Percentiles rank a stretch among this genome's conserved stretches.
phyloP scores from a whole-genome alignment of 2,329 filamentous ascomycete genomes.

The Pseudogymnoascus pannorum region DNA sequence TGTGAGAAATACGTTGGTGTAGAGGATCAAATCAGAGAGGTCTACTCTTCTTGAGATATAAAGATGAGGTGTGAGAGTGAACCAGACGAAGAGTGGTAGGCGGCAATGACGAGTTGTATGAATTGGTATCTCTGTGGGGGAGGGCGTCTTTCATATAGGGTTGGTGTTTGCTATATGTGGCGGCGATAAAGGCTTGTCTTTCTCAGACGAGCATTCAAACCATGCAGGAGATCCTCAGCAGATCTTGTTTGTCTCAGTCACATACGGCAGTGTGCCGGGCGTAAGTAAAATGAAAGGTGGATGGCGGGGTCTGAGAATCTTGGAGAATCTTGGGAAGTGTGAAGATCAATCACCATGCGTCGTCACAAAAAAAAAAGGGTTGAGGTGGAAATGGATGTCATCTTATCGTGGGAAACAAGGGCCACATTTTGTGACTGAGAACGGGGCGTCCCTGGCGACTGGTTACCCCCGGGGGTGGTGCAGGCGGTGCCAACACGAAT shows the following conservation, averaged over 20 bases:
- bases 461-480: conserved; percentile 1
- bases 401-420: conserved; percentile 2
- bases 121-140: background rate
- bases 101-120: background rate
- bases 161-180: background rate
- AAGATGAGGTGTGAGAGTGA: background rate
- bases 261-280: background rate
- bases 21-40: background rate
- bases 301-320: background rate
- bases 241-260: conserved; percentile 1
- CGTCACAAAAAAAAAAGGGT: conserved; percentile 3
- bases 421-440: conserved; percentile 5
- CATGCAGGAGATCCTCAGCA: background rate
- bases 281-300: conserved; percentile 4
- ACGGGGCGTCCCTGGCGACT: background rate
- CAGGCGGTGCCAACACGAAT: conserved; percentile 1
- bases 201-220: background rate
- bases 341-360: background rate
- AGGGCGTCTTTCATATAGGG: conserved; percentile 1
- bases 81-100: background rate
- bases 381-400: conserved; percentile 3
- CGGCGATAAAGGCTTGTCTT: background rate
- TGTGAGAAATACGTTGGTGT: background rate
- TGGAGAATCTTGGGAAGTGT: background rate
- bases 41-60: background rate